Evolutionary conservation across 805 yeast species (phyloP).

Genomic region (Sugiyamaella smithiae): DNA sequence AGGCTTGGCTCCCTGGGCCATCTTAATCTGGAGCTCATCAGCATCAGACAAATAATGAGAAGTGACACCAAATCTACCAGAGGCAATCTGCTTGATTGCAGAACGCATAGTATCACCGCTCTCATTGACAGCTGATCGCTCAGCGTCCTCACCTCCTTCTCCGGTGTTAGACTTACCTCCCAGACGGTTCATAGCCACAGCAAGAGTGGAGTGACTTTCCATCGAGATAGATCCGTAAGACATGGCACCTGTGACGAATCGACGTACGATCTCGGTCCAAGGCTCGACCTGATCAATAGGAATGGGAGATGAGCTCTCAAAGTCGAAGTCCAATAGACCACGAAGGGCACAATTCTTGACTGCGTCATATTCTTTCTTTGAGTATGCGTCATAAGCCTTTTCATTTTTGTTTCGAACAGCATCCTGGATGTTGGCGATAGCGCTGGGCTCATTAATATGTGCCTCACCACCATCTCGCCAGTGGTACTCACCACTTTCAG

Average conservation of each 20-base stretch:
- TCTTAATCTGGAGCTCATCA: constrained; percentile 94
- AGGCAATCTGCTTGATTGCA: constrained; percentile 97
- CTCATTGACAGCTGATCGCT: constrained; percentile 71
- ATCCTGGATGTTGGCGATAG: constrained; percentile 93
- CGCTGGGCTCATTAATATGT: constrained; percentile 91
- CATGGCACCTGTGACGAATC: constrained; percentile 99
- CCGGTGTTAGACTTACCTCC: constrained; percentile 99
- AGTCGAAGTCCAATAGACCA: constrained; percentile 91
- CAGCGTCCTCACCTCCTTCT: constrained; percentile 99
- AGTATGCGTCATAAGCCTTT: constrained; percentile 84
- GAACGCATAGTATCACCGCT: constrained; percentile 98
- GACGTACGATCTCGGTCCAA: constrained; percentile 97
- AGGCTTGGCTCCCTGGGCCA: constrained; percentile 99
- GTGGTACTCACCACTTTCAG: constrained; percentile 96
- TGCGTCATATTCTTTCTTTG: constrained; percentile 87
- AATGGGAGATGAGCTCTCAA: constrained; percentile 62
- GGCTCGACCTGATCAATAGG: constrained; percentile 99
- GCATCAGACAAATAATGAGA: constrained; percentile 93
- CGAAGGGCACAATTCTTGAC: constrained; percentile 89
- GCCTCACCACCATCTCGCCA: constrained; percentile 99
- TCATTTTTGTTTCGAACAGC: constrained; percentile 98
- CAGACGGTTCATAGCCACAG: constrained; percentile 96
- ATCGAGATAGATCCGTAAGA: constrained; percentile 97
- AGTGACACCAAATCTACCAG: constrained; percentile 97
- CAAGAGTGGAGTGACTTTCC: constrained; percentile 97